A percentile compares a stretch with the other conserved stretches of the same genome.
Conservation (phyloP, 306 rosid genomes). For the Citrullus amarus region DNA sequence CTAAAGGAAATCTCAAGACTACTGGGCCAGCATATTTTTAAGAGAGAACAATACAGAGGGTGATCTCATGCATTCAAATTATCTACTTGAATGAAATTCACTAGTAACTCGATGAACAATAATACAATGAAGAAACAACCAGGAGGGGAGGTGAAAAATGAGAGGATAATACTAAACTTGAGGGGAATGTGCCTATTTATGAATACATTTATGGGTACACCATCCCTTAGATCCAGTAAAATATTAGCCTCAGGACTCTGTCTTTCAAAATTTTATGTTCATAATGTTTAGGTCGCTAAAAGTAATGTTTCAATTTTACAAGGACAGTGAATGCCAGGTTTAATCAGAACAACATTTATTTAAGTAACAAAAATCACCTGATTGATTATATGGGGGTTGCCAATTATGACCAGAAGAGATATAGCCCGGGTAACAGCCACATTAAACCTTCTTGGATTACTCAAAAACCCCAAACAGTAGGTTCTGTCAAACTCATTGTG, state of each 20-base stretch:
- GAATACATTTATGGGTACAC: neutral
- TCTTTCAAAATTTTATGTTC: too few species aligned
- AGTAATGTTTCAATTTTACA: neutral
- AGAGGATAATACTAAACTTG: neutral
- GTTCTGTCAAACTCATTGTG: conserved; percentile 77
- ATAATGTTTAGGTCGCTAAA: too few species aligned
- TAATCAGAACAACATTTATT: neutral
- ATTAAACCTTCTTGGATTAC: conserved; percentile 81
- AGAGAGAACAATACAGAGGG: neutral
- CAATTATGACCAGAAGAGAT: conserved; percentile 68
- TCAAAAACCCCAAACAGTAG: conserved; percentile 79
- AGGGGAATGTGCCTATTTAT: neutral
- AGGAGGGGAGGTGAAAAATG: neutral
- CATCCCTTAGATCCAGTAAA: neutral
- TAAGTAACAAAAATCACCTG: conserved; percentile 38
- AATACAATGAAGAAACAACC: neutral
- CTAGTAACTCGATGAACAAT: neutral
- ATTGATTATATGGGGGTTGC: conserved; percentile 83
- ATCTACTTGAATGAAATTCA: neutral
- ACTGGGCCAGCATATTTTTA: neutral
- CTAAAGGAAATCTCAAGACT: neutral
- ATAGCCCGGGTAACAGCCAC: conserved; percentile 92
- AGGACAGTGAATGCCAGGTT: neutral
- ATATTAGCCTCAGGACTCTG: too few species aligned
- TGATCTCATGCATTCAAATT: neutral